A percentile compares a stretch with the other conserved stretches of the same genome.
Evolutionary conservation across 2,329 filamentous ascomycete species (phyloP).

Genomic region (Drechslerella coelobrocha): DNA sequence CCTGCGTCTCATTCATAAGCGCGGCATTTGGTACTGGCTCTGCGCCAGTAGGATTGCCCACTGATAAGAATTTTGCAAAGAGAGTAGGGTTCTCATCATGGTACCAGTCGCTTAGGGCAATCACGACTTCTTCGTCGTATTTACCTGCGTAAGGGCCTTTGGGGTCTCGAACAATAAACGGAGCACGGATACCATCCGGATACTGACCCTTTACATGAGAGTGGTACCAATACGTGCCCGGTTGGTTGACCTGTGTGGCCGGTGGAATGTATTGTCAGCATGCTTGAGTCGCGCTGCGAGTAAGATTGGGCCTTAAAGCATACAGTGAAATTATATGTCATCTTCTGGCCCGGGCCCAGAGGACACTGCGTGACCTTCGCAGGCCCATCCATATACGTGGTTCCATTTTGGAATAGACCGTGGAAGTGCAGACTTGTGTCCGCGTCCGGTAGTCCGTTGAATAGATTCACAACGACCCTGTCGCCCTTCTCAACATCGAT

Average conservation of each 20-base stretch:
- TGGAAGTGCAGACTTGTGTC: conserved; percentile 73
- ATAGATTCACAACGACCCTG: conserved; percentile 66
- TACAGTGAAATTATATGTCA: conserved; percentile 75
- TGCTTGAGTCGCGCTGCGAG: not conserved
- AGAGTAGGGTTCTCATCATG: conserved; percentile 66
- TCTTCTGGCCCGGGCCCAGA: conserved; percentile 69
- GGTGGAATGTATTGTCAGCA: no score
- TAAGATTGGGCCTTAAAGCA: conserved; percentile 49
- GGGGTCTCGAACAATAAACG: conserved; percentile 71
- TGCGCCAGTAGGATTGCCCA: conserved; percentile 62
- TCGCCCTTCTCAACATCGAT: conserved; percentile 71
- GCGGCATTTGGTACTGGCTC: conserved; percentile 73
- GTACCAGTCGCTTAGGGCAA: conserved; percentile 76
- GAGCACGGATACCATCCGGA: conserved; percentile 71
- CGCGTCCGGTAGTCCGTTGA: conserved; percentile 69
- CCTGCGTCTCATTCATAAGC: conserved; percentile 74
- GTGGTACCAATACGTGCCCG: conserved; percentile 82
- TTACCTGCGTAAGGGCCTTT: conserved; percentile 65
- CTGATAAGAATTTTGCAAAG: conserved; percentile 61
- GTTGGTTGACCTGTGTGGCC: conserved; percentile 63
- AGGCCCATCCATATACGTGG: conserved; percentile 74
- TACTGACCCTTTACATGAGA: conserved; percentile 73
- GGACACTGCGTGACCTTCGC: conserved; percentile 71
- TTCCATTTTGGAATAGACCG: conserved; percentile 73
- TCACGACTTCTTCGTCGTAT: conserved; percentile 69